Percentiles rank a stretch among this genome's conserved stretches.
phyloP scores from a whole-genome alignment of 805 yeast genomes.

The Ogataea dorogensis region DNA sequence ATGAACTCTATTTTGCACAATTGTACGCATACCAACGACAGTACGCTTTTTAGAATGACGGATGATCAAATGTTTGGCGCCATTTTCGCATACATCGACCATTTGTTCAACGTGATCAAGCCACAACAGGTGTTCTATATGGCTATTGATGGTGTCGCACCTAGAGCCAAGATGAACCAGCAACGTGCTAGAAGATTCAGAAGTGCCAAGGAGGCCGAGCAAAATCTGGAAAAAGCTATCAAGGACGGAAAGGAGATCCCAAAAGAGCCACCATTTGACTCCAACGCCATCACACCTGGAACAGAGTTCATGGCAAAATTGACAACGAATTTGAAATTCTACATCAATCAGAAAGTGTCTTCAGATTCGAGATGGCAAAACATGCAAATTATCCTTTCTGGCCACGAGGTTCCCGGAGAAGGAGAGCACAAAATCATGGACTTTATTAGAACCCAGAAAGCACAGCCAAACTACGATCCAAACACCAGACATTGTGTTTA shows the following conservation, averaged over 20 bases:
- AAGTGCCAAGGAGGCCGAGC: conserved; percentile 90
- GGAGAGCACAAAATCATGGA: conserved; percentile 98
- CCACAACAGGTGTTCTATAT: conserved; percentile 86
- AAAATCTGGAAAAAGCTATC: conserved; percentile 68
- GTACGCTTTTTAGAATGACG: conserved; percentile 58
- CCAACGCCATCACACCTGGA: conserved; percentile 94
- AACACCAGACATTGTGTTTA: conserved; percentile 91
- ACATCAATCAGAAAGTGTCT: conserved; percentile 82
- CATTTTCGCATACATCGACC: conserved; percentile 94
- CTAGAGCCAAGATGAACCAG: conserved; percentile 97
- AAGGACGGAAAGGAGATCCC: conserved; percentile 73
- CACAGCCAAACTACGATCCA: conserved; percentile 70
- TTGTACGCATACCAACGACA: conserved; percentile 84
- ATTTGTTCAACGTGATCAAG: conserved; percentile 79
- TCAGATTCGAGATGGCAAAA: conserved; percentile 86
- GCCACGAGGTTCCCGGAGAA: conserved; percentile 97
- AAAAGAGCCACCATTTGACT: conserved; percentile 82
- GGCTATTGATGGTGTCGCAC: conserved; percentile 99
- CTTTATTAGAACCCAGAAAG: conserved; percentile 73
- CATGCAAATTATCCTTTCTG: conserved; percentile 74
- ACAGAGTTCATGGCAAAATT: conserved; percentile 93
- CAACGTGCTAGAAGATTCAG: conserved; percentile 95
- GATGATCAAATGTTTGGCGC: conserved; percentile 92
- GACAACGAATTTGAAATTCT: conserved; percentile 78
- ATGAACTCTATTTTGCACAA: conserved; percentile 96